phyloP scores from a whole-genome alignment of 306 rosid genomes.

The Purshia tridentata region DNA sequence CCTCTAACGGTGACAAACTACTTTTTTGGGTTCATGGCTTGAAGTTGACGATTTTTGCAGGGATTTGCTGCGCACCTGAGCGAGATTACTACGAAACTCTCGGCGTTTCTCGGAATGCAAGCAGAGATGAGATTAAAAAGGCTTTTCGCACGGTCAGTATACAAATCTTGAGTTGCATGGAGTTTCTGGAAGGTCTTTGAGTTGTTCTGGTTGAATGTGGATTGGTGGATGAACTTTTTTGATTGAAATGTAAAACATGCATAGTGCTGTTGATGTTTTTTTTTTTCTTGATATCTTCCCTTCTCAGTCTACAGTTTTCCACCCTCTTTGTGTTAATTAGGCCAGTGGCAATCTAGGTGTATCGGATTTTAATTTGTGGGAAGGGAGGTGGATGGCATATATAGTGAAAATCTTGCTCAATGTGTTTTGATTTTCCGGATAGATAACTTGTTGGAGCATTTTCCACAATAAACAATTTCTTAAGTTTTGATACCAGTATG shows the following conservation, averaged over 20 bases:
- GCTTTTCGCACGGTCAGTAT: constrained; percentile 70
- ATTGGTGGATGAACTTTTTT: neutral
- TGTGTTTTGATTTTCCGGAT: neutral
- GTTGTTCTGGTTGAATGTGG: neutral
- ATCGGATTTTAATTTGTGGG: neutral
- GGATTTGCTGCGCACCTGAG: constrained; percentile 40
- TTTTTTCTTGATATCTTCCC: neutral
- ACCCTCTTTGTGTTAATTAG: neutral
- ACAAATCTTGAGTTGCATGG: neutral
- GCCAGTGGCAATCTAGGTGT: no score
- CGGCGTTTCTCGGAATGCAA: constrained; percentile 63
- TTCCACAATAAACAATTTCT: neutral
- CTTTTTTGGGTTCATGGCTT: neutral
- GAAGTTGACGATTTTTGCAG: constrained; percentile 23
- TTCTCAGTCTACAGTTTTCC: neutral
- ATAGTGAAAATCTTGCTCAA: neutral
- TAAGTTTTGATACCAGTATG: neutral
- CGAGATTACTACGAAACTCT: constrained; percentile 70
- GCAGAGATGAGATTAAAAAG: constrained; percentile 72
- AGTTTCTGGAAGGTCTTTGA: neutral
- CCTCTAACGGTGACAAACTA: neutral
- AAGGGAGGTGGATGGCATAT: neutral
- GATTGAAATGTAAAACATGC: neutral
- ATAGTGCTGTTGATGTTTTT: constrained; percentile 1
- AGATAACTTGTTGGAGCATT: neutral